Percentiles rank a stretch among this genome's conserved stretches.
Conservation (phyloP, 148 eudicot species). For the Rhododendron kiyosumense region DNA sequence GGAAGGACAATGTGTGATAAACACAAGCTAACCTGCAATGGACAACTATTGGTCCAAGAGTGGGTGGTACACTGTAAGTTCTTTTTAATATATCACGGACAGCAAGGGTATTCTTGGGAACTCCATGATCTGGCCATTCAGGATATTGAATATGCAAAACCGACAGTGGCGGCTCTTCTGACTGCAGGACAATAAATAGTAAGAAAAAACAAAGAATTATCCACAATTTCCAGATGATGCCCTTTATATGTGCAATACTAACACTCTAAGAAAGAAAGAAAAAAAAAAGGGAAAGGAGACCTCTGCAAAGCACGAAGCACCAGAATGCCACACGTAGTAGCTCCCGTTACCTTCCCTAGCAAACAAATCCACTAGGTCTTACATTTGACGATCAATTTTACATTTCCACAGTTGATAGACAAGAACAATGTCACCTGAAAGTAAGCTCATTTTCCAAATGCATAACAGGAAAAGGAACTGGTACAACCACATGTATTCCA, state of each 20-base stretch:
- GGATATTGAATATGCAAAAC: slow-evolving; percentile 92
- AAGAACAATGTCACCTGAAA: neutral
- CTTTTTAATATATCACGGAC: slow-evolving; percentile 81
- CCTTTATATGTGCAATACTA: neutral
- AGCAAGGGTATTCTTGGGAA: slow-evolving; percentile 65
- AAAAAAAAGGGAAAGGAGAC: neutral
- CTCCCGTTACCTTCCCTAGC: neutral
- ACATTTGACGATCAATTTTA: neutral
- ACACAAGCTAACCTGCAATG: slow-evolving; percentile 77
- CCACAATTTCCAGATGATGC: neutral
- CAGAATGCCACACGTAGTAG: neutral
- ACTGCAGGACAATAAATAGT: slow-evolving; percentile 45
- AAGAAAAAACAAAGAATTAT: neutral
- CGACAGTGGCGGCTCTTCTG: slow-evolving; percentile 69
- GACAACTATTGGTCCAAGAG: slow-evolving; percentile 76
- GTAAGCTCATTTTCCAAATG: neutral
- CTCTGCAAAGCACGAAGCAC: neutral
- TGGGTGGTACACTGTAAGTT: slow-evolving; percentile 48
- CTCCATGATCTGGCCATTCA: slow-evolving; percentile 99
- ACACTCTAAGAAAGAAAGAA: neutral
- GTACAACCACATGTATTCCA: neutral
- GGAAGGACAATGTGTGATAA: neutral
- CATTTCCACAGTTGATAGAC: neutral
- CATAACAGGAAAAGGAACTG: neutral
- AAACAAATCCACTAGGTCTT: neutral